A percentile compares a stretch with the other conserved stretches of the same genome.
These are phyloP conservation scores for Fusarium sp. DNA, from an alignment of 2,329 filamentous ascomycete species.

Conservation along the genomic window DNA sequence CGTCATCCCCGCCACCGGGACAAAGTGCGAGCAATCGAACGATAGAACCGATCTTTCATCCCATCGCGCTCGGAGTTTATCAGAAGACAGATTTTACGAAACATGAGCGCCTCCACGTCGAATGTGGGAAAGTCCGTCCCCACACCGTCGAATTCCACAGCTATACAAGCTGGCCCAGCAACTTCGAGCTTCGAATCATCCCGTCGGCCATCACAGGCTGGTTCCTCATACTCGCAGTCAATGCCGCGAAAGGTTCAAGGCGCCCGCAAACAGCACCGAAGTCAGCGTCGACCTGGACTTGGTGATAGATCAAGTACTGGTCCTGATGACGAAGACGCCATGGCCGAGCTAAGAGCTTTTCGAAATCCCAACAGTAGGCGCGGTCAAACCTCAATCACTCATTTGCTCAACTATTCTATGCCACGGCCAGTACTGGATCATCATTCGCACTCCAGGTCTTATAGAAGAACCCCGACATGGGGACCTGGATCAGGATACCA, in stretches of 20 bases:
- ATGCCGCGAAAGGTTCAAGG: conserved; percentile 80
- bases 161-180: conserved; percentile 57
- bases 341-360: conserved; percentile 79
- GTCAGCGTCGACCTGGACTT: conserved; percentile 75
- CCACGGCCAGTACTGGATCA: conserved; percentile 76
- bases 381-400: conserved; percentile 96
- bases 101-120: conserved; percentile 53
- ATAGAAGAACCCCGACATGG: conserved; percentile 81
- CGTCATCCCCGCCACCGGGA: conserved; percentile 17
- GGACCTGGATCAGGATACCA: conserved; percentile 91
- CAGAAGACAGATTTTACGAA: conserved; percentile 17
- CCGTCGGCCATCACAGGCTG: conserved; percentile 60
- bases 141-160: conserved; percentile 55
- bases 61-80: neutral
- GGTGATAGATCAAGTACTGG: conserved; percentile 52
- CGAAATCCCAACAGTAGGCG: conserved; percentile 76
- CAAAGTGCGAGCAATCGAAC: conserved; percentile 14
- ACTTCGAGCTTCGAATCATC: conserved; percentile 63
- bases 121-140: conserved; percentile 65
- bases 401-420: conserved; percentile 90
- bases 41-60: conserved; percentile 20
- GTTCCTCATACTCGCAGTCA: conserved; percentile 48
- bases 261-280: conserved; percentile 84
- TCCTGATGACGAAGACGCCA: conserved; percentile 83
- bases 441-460: conserved; percentile 65